These are phyloP conservation scores for Russula virescens DNA, from an alignment of 768 basidiomycete species.

Conservation along the genomic window DNA sequence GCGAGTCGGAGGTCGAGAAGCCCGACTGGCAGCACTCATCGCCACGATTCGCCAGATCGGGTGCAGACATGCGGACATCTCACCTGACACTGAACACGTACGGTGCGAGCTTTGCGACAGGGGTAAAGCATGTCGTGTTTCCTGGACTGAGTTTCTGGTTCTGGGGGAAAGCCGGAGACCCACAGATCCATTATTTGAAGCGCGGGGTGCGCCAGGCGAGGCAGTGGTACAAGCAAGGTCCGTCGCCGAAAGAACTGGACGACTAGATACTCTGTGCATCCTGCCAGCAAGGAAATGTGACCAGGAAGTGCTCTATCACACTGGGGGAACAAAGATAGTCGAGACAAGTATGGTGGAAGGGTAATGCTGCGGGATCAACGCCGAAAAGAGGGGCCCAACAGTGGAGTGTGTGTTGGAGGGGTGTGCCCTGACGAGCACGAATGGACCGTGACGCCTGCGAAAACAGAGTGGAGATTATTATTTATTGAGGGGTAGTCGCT, in stretches of 20 bases:
- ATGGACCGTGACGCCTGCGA: constrained; percentile 77
- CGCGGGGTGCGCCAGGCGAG: constrained; percentile 64
- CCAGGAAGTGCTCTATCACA: constrained; percentile 86
- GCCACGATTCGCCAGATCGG: constrained; percentile 82
- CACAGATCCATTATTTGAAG: constrained; percentile 88
- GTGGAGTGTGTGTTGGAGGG: constrained; percentile 80
- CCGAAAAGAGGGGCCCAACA: constrained; percentile 92
- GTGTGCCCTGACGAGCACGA: constrained; percentile 87
- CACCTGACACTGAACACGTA: constrained; percentile 71
- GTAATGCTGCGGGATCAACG: constrained; percentile 47
- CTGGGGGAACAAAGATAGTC: constrained; percentile 71
- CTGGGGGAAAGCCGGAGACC: constrained; percentile 79
- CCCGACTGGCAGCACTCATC: constrained; percentile 51
- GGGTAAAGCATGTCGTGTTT: constrained; percentile 52
- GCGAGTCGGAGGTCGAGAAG: constrained; percentile 31
- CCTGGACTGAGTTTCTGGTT: constrained; percentile 38
- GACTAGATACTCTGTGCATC: constrained; percentile 40
- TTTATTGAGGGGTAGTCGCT: constrained; percentile 55
- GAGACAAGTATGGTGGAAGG: too few relatives aligned
- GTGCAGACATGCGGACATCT: constrained; percentile 82
- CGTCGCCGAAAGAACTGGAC: too few relatives aligned
- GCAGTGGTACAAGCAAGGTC: constrained; percentile 45
- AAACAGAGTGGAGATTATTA: constrained; percentile 68
- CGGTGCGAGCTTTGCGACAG: constrained; percentile 67
- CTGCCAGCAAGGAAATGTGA: constrained; percentile 84